Conservation (phyloP, 2,329 filamentous ascomycete genomes). For the Pseudogymnoascus sp. region DNA sequence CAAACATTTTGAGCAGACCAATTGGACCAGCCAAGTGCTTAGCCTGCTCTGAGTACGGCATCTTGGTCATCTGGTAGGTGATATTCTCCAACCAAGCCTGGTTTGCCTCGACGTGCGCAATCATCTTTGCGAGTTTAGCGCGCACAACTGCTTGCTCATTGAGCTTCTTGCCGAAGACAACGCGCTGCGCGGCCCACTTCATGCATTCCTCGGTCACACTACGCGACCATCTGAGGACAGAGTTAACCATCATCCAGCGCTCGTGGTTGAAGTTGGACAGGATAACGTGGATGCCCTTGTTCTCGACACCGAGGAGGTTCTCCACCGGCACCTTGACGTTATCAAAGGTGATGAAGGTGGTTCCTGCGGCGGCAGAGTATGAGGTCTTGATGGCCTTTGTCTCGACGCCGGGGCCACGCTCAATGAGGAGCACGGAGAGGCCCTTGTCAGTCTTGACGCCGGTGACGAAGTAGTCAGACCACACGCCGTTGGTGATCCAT, state of each 20-base stretch:
- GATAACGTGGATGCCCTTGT: conserved; percentile 80
- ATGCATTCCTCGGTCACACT: conserved; percentile 74
- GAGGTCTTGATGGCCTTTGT: conserved; percentile 73
- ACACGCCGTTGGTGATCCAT: conserved; percentile 79
- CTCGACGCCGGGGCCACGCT: conserved; percentile 66
- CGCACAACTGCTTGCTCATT: conserved; percentile 78
- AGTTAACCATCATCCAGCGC: conserved; percentile 67
- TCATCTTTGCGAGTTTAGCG: conserved; percentile 85
- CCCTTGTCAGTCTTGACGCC: conserved; percentile 74
- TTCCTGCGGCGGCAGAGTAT: conserved; percentile 73
- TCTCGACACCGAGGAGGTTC: conserved; percentile 72
- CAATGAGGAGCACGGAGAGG: conserved; percentile 69
- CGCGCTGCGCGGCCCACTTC: conserved; percentile 81
- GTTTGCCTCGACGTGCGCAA: conserved; percentile 41
- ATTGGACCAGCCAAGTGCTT: conserved; percentile 73
- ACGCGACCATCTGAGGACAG: conserved; percentile 57
- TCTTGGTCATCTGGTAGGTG: conserved; percentile 77
- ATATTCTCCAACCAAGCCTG: conserved; percentile 8
- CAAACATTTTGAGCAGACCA: conserved; percentile 71
- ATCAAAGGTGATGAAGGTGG: conserved; percentile 74
- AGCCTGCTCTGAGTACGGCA: conserved; percentile 71
- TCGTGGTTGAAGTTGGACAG: conserved; percentile 81
- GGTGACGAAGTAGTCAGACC: conserved; percentile 75
- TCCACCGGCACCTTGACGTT: conserved; percentile 78
- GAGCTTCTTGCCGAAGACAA: conserved; percentile 75